Evolutionary conservation across 2,329 filamentous ascomycete genomes (phyloP).

Genomic region (Stachybotrys elegans): DNA sequence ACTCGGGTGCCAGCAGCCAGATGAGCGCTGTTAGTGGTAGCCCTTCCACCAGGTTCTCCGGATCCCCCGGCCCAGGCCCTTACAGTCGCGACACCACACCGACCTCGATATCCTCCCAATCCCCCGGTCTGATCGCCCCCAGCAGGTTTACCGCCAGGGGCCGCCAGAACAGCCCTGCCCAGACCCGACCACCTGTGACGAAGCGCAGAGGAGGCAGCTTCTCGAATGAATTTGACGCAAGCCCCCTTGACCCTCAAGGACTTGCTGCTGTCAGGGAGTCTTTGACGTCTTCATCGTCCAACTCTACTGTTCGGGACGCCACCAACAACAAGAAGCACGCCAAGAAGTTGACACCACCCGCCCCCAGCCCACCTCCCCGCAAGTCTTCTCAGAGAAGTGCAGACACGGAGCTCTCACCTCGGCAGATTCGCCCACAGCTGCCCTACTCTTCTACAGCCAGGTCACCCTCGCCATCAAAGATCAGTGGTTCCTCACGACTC

Average conservation of each 20-base stretch:
- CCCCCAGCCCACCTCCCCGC: conserved; percentile 57
- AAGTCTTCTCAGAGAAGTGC: conserved; percentile 54
- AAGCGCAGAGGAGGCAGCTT: conserved; percentile 52
- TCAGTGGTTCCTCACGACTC: conserved; percentile 14
- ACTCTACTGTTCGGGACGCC: conserved; percentile 58
- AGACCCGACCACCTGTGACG: conserved; percentile 55
- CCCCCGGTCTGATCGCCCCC: conserved; percentile 54
- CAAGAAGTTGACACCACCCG: conserved; percentile 40
- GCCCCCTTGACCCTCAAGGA: conserved; percentile 46
- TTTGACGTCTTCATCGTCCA: conserved; percentile 66
- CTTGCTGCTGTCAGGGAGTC: conserved; percentile 65
- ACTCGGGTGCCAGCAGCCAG: conserved; percentile 53
- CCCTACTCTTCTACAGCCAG: conserved; percentile 19
- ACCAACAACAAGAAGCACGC: conserved; percentile 35
- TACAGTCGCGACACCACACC: conserved; percentile 77
- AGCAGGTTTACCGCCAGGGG: conserved; percentile 40
- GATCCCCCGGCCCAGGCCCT: conserved; percentile 61
- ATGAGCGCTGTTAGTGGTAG: conserved; percentile 60
- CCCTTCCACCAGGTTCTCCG: conserved; percentile 71
- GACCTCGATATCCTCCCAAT: conserved; percentile 72
- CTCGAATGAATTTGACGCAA: conserved; percentile 43
- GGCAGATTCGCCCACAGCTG: conserved; percentile 28
- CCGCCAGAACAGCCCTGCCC: conserved; percentile 50
- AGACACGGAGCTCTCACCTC: conserved; percentile 34
- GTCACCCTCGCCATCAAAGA: conserved; percentile 28